phyloP scores from a whole-genome alignment of 352 stramenopile species.

The Stephanocyclus meneghinianus region DNA sequence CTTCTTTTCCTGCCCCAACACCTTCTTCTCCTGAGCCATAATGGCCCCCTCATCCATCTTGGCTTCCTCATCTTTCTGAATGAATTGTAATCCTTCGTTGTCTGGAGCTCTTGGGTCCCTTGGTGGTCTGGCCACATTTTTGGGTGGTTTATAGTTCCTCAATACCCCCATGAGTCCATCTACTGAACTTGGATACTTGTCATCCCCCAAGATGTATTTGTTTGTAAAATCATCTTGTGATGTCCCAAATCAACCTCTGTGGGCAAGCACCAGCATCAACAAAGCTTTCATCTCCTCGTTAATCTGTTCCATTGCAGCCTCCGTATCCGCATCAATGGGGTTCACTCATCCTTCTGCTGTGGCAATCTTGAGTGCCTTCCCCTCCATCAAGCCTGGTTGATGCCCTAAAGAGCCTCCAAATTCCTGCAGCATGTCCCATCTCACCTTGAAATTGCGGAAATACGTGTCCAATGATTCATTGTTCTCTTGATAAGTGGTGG shows the following conservation, averaged over 20 bases:
- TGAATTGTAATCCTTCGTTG: background rate
- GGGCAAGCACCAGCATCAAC: slow-evolving; percentile 5
- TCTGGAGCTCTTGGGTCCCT: background rate
- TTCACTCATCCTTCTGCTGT: background rate
- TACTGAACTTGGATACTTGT: background rate
- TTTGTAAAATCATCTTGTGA: background rate
- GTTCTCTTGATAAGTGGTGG: background rate
- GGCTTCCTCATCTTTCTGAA: background rate
- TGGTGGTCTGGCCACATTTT: background rate
- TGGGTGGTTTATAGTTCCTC: background rate
- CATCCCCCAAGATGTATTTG: background rate
- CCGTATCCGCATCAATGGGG: background rate
- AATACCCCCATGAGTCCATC: background rate
- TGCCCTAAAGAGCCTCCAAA: slow-evolving; percentile 5
- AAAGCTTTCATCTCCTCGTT: slow-evolving; percentile 10
- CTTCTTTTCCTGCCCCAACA: too few species aligned
- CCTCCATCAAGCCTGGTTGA: slow-evolving; percentile 16
- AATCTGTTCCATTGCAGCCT: slow-evolving; percentile 3
- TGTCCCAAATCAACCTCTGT: background rate
- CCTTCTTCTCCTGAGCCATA: background rate
- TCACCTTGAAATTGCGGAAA: background rate
- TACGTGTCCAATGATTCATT: background rate
- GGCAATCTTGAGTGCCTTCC: background rate
- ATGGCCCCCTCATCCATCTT: background rate
- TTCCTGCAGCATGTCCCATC: background rate